Conservation (phyloP, 768 basidiomycete genomes). For the Paxillus rubicundulus region DNA sequence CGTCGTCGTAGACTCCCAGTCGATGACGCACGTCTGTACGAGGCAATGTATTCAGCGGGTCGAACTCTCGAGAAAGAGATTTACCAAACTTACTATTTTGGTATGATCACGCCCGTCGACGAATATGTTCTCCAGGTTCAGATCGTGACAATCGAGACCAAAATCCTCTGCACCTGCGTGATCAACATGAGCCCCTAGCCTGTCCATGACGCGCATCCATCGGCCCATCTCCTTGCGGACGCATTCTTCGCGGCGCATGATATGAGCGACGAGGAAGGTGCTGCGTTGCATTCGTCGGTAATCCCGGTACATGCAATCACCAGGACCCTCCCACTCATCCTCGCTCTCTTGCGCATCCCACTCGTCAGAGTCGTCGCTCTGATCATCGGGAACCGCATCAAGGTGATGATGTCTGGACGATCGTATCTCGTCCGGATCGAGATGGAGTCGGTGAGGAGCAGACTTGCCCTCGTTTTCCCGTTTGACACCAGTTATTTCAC, state of each 20-base stretch:
- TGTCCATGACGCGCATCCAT: slow-evolving; percentile 69
- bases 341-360: slow-evolving; percentile 80
- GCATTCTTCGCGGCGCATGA: slow-evolving; percentile 56
- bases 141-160: slow-evolving; percentile 80
- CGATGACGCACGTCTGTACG: slow-evolving; percentile 76
- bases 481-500: slow-evolving; percentile 74
- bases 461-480: slow-evolving; percentile 76
- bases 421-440: slow-evolving; percentile 75
- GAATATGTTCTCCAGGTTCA: slow-evolving; percentile 83
- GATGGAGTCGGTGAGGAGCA: slow-evolving; percentile 73
- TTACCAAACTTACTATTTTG: slow-evolving; percentile 56
- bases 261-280: slow-evolving; percentile 74
- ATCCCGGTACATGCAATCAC: slow-evolving; percentile 77
- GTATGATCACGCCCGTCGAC: slow-evolving; percentile 68
- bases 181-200: slow-evolving; percentile 39
- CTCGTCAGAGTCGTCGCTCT: slow-evolving; percentile 75
- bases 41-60: not conserved
- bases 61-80: not conserved
- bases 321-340: slow-evolving; percentile 70
- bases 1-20: slow-evolving; percentile 90
- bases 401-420: slow-evolving; percentile 70
- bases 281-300: slow-evolving; percentile 79
- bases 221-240: slow-evolving; percentile 70
- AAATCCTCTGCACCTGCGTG: slow-evolving; percentile 53
- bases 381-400: slow-evolving; percentile 65